These are phyloP conservation scores for Croton laevigatus DNA, from an alignment of 441 rosid species.

Conservation along the genomic window DNA sequence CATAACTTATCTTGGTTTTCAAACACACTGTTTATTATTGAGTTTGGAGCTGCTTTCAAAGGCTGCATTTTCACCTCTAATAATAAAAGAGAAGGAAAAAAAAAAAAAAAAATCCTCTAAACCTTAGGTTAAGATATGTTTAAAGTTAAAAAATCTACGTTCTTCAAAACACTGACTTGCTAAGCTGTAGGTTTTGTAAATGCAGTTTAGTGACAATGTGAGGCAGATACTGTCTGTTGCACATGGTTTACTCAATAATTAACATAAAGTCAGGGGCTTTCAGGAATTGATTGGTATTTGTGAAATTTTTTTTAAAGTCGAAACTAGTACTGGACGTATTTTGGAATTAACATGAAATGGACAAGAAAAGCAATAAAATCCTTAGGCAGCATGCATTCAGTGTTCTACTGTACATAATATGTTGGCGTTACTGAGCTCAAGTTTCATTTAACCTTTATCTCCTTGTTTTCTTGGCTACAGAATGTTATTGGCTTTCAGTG, in stretches of 20 bases:
- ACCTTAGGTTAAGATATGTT: no score
- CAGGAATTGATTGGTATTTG: background rate
- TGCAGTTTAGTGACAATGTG: no score
- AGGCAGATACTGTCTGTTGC: background rate
- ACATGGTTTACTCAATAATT: background rate
- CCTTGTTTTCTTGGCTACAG: constrained; percentile 43
- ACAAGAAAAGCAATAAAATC: background rate
- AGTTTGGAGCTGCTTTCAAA: no score
- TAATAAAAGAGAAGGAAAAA: no score
- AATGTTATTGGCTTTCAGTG: constrained; percentile 81
- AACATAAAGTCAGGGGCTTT: background rate
- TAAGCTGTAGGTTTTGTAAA: no score
- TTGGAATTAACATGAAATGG: background rate
- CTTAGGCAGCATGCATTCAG: background rate
- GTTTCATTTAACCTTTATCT: constrained; percentile 5
- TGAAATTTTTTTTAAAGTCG: background rate
- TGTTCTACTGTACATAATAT: background rate
- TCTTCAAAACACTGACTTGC: no score
- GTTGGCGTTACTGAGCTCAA: background rate
- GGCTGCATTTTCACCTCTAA: no score
- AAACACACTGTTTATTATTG: no score
- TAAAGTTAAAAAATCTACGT: no score
- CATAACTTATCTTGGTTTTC: background rate
- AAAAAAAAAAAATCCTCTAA: no score
- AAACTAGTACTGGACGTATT: background rate